Conservation (phyloP, 768 basidiomycete genomes). For the Mycena indigotica region DNA sequence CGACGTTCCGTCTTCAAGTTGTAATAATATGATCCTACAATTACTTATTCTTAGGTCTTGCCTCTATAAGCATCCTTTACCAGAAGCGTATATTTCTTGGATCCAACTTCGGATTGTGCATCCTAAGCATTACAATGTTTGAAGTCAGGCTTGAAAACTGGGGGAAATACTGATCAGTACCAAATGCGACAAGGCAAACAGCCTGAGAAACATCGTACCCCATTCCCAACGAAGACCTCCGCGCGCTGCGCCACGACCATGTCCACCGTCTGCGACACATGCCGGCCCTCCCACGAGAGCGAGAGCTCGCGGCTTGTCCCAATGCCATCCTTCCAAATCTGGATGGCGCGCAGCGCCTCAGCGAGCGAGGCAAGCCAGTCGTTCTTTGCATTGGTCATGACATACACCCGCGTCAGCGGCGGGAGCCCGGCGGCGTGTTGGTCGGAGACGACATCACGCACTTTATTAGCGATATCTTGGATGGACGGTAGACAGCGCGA, state of each 20-base stretch:
- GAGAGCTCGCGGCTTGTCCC: slow-evolving; percentile 56
- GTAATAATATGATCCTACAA: too few species aligned
- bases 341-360: slow-evolving; percentile 35
- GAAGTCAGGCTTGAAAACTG: slow-evolving; percentile 55
- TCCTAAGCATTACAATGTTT: slow-evolving; percentile 48
- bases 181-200: not conserved
- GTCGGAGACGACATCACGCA: slow-evolving; percentile 17
- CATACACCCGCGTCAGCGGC: slow-evolving; percentile 55
- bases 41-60: too few species aligned
- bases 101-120: slow-evolving; percentile 33
- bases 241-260: slow-evolving; percentile 69
- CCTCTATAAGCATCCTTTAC: too few species aligned
- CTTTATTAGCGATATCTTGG: slow-evolving; percentile 48
- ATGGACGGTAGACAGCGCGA: slow-evolving; percentile 56
- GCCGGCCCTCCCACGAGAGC: slow-evolving; percentile 56
- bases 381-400: slow-evolving; percentile 64
- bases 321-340: slow-evolving; percentile 50
- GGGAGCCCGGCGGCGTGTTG: slow-evolving; percentile 11
- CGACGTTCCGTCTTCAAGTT: too few species aligned
- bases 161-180: not conserved
- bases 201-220: slow-evolving; percentile 38
- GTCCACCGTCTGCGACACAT: slow-evolving; percentile 61
- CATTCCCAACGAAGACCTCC: slow-evolving; percentile 70
- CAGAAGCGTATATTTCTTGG: slow-evolving; percentile 44
- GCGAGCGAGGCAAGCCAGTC: slow-evolving; percentile 53